A percentile compares a stretch with the other conserved stretches of the same genome.
These are phyloP conservation scores for Pseudodiploospora longispora DNA, from an alignment of 2,329 filamentous ascomycete species.

Conservation along the genomic window DNA sequence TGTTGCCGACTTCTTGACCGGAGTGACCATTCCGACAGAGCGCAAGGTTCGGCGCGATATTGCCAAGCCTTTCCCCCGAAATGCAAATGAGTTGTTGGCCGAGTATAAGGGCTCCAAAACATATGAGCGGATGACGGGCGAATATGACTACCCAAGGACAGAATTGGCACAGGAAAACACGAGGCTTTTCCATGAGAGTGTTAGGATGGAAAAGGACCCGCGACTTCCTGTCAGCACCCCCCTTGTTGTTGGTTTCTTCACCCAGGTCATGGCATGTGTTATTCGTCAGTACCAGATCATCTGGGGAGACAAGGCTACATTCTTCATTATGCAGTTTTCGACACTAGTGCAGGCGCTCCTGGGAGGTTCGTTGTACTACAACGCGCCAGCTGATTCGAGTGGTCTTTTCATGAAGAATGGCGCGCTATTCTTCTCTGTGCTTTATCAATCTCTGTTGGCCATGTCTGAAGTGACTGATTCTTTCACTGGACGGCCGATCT, in stretches of 20 bases:
- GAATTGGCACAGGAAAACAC: conserved; percentile 41
- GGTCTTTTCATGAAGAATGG: conserved; percentile 59
- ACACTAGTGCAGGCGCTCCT: conserved; percentile 54
- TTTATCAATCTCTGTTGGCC: conserved; percentile 54
- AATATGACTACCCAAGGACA: conserved; percentile 49
- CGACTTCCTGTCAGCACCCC: conserved; percentile 45
- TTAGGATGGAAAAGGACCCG: conserved; percentile 47
- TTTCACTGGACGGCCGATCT: conserved; percentile 50
- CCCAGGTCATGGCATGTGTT: conserved; percentile 49
- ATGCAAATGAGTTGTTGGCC: conserved; percentile 32
- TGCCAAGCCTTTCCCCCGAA: conserved; percentile 37
- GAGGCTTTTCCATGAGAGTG: conserved; percentile 43
- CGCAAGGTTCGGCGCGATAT: conserved; percentile 45
- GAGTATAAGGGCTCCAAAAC: conserved; percentile 46
- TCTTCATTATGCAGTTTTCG: conserved; percentile 53
- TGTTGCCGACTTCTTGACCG: conserved; percentile 57
- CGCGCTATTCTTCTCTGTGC: conserved; percentile 54
- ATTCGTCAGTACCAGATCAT: conserved; percentile 57
- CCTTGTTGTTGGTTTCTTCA: conserved; percentile 44
- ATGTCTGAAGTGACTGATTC: conserved; percentile 60
- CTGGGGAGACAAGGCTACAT: conserved; percentile 55
- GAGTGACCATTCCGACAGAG: conserved; percentile 60
- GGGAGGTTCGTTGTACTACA: conserved; percentile 60
- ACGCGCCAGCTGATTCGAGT: conserved; percentile 45
- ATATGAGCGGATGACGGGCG: conserved; percentile 39